Conservation (phyloP, 2,329 filamentous ascomycete species). For the Endocalyx cinctus region DNA sequence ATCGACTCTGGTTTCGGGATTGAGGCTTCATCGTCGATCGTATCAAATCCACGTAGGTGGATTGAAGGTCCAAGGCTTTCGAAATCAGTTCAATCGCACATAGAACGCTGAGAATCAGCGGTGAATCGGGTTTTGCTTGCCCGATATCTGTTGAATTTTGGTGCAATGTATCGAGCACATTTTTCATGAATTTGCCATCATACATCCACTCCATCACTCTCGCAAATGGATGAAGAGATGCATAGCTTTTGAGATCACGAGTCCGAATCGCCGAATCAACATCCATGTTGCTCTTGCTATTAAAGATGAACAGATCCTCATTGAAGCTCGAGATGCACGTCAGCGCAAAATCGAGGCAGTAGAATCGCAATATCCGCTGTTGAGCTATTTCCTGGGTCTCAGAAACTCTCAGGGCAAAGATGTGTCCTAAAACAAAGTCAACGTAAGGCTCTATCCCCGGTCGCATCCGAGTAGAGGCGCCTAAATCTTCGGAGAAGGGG, state of each 20-base stretch:
- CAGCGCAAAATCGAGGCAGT: constrained; percentile 78
- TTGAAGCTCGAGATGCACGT: constrained; percentile 84
- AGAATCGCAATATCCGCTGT: constrained; percentile 67
- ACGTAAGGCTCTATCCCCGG: constrained; percentile 89
- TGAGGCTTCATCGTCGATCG: constrained; percentile 70
- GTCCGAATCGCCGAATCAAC: constrained; percentile 72
- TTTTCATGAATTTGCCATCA: constrained; percentile 80
- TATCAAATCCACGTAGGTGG: constrained; percentile 87
- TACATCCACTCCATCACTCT: constrained; percentile 98
- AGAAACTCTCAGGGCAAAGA: constrained; percentile 64
- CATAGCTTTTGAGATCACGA: constrained; percentile 72
- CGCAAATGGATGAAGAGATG: constrained; percentile 84
- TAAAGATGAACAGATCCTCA: constrained; percentile 83
- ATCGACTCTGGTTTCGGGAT: constrained; percentile 35
- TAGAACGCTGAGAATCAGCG: constrained; percentile 73
- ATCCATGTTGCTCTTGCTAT: constrained; percentile 69
- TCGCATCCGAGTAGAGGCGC: constrained; percentile 66
- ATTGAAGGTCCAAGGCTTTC: constrained; percentile 77
- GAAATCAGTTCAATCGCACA: constrained; percentile 81
- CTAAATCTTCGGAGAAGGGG: constrained; percentile 82
- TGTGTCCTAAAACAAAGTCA: constrained; percentile 80
- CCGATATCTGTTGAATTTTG: constrained; percentile 70
- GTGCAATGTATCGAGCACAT: constrained; percentile 73
- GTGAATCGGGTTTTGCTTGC: constrained; percentile 69
- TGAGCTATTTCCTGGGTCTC: constrained; percentile 65